A percentile compares a stretch with the other conserved stretches of the same genome.
phyloP scores from a whole-genome alignment of 129 eudicot genomes.

The Flaveria brownii region DNA sequence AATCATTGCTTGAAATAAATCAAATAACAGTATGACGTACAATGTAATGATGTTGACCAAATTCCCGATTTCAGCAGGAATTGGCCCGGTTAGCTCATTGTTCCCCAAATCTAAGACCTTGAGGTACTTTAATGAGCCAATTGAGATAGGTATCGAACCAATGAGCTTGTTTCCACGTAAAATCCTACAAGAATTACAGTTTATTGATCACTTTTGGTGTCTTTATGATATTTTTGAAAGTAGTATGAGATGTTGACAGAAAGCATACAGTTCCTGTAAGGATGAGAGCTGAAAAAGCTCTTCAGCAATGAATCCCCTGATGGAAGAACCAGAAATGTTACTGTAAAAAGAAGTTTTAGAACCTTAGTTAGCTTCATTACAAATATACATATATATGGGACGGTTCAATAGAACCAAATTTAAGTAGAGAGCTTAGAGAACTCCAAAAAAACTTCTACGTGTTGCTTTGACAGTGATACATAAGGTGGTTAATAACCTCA shows the following conservation, averaged over 20 bases:
- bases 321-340: constrained; percentile 77
- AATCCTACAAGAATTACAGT: constrained; percentile 42
- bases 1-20: constrained; percentile 4
- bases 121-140: constrained; percentile 71
- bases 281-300: constrained; percentile 62
- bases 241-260: constrained; percentile 13
- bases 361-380: constrained; percentile 27
- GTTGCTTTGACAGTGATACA: too few species aligned
- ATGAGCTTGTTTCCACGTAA: constrained; percentile 75
- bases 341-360: constrained; percentile 44
- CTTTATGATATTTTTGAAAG: background rate
- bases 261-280: constrained; percentile 78
- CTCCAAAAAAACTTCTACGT: background rate
- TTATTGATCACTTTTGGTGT: background rate
- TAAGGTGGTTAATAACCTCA: too few species aligned
- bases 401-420: background rate
- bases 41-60: constrained; percentile 52
- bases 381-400: background rate
- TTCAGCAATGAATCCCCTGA: constrained; percentile 83
- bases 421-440: background rate
- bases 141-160: constrained; percentile 80
- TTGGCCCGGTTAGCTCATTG: constrained; percentile 82
- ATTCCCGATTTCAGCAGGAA: constrained; percentile 82
- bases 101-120: constrained; percentile 80
- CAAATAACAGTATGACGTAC: constrained; percentile 43